Conservation (phyloP, 1,284 basidiomycete genomes). For the Austroboletus sp. region DNA sequence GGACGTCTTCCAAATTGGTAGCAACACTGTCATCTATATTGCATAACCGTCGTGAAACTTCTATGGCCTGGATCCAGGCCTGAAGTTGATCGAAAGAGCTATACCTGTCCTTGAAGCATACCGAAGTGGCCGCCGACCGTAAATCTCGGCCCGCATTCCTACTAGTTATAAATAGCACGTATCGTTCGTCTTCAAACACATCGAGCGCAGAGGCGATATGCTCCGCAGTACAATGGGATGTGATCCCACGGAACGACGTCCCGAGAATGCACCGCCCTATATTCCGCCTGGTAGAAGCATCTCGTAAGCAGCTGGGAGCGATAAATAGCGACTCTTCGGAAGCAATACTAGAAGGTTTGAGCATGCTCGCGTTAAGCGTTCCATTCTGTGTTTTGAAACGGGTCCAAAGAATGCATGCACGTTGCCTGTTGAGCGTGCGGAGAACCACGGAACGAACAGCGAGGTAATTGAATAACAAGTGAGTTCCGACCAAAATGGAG, state of each 20-base stretch:
- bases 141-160: background rate
- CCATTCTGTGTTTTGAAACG: constrained; percentile 28
- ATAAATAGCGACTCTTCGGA: constrained; percentile 36
- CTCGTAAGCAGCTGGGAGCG: constrained; percentile 34
- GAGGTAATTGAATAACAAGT: constrained; percentile 54
- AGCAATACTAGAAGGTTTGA: constrained; percentile 33
- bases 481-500: constrained; percentile 45
- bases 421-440: constrained; percentile 54
- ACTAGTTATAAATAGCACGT: constrained; percentile 42
- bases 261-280: constrained; percentile 44
- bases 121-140: constrained; percentile 27
- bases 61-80: constrained; percentile 49
- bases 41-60: constrained; percentile 12
- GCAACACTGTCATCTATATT: background rate
- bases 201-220: constrained; percentile 14
- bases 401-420: constrained; percentile 49
- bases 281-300: constrained; percentile 25
- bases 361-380: constrained; percentile 4
- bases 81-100: constrained; percentile 44
- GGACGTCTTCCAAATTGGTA: constrained; percentile 12
- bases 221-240: constrained; percentile 6
- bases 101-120: constrained; percentile 46
- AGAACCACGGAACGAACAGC: constrained; percentile 53
- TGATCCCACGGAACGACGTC: constrained; percentile 30
- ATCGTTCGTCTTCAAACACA: constrained; percentile 41